Evolutionary conservation across 2,329 filamentous ascomycete species (phyloP).

Genomic region (Dactylellina drechsleri): DNA sequence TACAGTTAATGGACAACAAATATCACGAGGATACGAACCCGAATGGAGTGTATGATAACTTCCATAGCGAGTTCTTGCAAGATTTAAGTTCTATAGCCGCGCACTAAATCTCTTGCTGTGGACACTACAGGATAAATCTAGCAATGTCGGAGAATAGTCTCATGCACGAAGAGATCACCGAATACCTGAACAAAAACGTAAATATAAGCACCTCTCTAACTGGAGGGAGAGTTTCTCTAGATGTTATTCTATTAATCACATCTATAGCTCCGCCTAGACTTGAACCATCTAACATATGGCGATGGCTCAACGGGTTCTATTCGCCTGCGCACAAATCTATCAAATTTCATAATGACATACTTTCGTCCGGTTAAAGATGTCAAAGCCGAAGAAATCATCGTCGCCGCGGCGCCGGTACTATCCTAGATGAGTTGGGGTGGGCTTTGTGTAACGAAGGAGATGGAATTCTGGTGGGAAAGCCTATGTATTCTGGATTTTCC

Average conservation of each 20-base stretch:
- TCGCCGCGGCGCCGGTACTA: conserved; percentile 38
- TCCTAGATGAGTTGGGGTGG: conserved; percentile 51
- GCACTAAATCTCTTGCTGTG: not conserved
- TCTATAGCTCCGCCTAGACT: conserved; percentile 25
- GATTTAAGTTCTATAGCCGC: not conserved
- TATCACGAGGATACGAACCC: conserved; percentile 55
- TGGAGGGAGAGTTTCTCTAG: not conserved
- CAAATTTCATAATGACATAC: conserved; percentile 42
- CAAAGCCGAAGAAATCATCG: conserved; percentile 34
- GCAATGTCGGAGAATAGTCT: conserved; percentile 54
- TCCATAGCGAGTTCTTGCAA: not conserved
- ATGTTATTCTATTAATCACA: too few relatives aligned
- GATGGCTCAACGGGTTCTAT: conserved; percentile 28
- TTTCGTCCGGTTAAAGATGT: conserved; percentile 38
- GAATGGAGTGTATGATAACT: conserved; percentile 40
- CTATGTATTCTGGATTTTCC: conserved; percentile 52
- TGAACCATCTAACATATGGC: conserved; percentile 47
- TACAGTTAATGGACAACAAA: conserved; percentile 24
- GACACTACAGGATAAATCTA: conserved; percentile 45
- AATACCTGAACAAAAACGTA: conserved; percentile 54
- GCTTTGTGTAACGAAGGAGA: conserved; percentile 50
- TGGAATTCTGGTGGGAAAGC: conserved; percentile 52
- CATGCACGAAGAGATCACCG: conserved; percentile 29
- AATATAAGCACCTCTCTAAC: not conserved
- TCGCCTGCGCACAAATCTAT: conserved; percentile 43